phyloP scores from a whole-genome alignment of 1,139 yeast species.

The Blastobotrys apis region DNA sequence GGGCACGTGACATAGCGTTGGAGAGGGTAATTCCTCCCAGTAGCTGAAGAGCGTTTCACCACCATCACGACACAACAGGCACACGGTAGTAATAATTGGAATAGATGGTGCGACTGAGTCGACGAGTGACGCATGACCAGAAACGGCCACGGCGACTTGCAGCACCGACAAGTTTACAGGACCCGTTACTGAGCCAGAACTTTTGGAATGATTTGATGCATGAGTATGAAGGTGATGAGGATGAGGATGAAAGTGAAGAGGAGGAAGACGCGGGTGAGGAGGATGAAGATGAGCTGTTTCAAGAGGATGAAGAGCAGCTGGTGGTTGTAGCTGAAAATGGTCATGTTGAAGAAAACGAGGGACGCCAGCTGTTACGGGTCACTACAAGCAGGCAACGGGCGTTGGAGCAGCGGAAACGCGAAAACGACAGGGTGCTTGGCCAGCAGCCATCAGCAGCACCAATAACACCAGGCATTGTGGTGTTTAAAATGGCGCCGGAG shows the following conservation, averaged over 20 bases:
- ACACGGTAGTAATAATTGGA: not conserved
- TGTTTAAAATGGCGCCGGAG: conserved; percentile 5
- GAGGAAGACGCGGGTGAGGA: conserved; percentile 3
- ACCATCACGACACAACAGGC: not conserved
- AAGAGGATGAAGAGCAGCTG: conserved; percentile 3
- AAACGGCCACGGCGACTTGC: conserved; percentile 15
- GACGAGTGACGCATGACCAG: conserved; percentile 14
- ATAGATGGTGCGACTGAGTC: conserved; percentile 15
- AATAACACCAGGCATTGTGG: conserved; percentile 8
- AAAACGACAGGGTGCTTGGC: not conserved
- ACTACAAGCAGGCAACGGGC: not conserved
- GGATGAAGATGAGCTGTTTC: not conserved
- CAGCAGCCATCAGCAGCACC: not conserved
- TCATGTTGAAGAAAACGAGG: not conserved
- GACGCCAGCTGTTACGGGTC: not conserved
- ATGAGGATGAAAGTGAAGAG: conserved; percentile 8
- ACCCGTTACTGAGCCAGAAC: conserved; percentile 21
- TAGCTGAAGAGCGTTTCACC: too few relatives aligned
- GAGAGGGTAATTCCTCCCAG: too few relatives aligned
- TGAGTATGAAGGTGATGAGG: conserved; percentile 8
- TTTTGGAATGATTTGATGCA: conserved; percentile 21
- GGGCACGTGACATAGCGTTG: too few relatives aligned
- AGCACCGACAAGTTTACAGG: conserved; percentile 24
- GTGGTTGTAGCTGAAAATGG: not conserved
- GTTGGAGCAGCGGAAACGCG: not conserved